Evolutionary conservation across 2,329 filamentous ascomycete species (phyloP).

Genomic region (Macrophomina pseudophaseolina): DNA sequence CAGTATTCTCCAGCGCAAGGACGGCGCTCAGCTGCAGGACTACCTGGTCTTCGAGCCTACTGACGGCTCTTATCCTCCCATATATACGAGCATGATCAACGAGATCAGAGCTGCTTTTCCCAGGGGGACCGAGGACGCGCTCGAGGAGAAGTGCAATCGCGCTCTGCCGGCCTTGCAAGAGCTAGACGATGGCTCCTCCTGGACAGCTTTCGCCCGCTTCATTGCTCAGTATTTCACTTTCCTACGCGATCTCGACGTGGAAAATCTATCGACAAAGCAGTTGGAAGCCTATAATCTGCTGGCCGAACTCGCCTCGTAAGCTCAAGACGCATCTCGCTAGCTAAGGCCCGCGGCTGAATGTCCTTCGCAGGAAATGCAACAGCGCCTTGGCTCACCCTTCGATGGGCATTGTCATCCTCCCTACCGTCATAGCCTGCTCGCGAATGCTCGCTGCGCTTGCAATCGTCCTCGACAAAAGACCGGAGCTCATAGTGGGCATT

Average conservation of each 20-base stretch:
- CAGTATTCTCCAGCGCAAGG: constrained; percentile 64
- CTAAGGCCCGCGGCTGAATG: not conserved
- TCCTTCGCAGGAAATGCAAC: constrained; percentile 71
- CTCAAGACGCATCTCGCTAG: constrained; percentile 28
- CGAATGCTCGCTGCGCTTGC: constrained; percentile 81
- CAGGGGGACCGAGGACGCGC: constrained; percentile 52
- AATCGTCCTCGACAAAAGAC: constrained; percentile 80
- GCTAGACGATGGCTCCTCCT: constrained; percentile 64
- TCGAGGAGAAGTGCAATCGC: constrained; percentile 68
- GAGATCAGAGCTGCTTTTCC: constrained; percentile 69
- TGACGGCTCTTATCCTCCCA: constrained; percentile 59
- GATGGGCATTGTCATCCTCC: constrained; percentile 80
- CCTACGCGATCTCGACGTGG: constrained; percentile 78
- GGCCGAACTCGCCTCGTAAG: constrained; percentile 75
- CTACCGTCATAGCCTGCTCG: constrained; percentile 81
- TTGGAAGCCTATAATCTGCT: constrained; percentile 76
- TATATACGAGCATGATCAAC: constrained; percentile 69
- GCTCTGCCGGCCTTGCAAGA: constrained; percentile 60
- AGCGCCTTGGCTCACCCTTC: constrained; percentile 80
- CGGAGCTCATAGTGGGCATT: constrained; percentile 75
- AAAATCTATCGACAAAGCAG: constrained; percentile 59
- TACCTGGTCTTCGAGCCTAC: constrained; percentile 77
- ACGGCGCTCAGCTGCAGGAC: constrained; percentile 69
- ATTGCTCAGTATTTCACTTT: constrained; percentile 82
- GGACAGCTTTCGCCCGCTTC: constrained; percentile 79